A percentile compares a stretch with the other conserved stretches of the same genome.
Evolutionary conservation across 2,329 filamentous ascomycete species (phyloP).

Genomic region (Macroventuria anomochaeta): DNA sequence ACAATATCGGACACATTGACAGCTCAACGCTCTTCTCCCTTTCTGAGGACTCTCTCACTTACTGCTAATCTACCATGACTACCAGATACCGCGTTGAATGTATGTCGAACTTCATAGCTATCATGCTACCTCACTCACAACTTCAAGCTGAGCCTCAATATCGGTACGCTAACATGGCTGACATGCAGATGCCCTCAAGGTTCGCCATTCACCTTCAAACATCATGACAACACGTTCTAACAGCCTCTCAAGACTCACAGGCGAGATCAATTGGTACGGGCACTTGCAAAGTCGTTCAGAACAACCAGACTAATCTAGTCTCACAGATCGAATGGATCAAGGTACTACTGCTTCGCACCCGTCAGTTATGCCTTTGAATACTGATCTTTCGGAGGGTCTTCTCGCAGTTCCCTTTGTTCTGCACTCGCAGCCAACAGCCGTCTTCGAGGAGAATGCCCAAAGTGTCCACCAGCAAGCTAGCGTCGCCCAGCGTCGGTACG

Average conservation of each 20-base stretch:
- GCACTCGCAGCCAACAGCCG: slow-evolving; percentile 90
- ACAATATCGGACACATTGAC: slow-evolving; percentile 26
- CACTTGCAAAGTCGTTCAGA: neutral
- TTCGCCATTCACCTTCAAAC: slow-evolving; percentile 34
- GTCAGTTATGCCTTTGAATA: neutral
- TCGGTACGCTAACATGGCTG: slow-evolving; percentile 25
- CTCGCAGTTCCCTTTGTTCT: slow-evolving; percentile 95
- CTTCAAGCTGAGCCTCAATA: slow-evolving; percentile 9
- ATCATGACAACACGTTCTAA: slow-evolving; percentile 22
- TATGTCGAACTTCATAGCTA: slow-evolving; percentile 24
- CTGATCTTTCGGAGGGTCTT: slow-evolving; percentile 54
- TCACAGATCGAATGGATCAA: slow-evolving; percentile 88
- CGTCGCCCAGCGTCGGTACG: slow-evolving; percentile 85
- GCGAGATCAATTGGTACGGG: slow-evolving; percentile 85
- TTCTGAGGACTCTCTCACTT: slow-evolving; percentile 2
- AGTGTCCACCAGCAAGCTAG: slow-evolving; percentile 75
- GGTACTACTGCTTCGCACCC: slow-evolving; percentile 43
- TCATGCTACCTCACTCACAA: slow-evolving; percentile 3
- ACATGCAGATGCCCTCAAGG: slow-evolving; percentile 67
- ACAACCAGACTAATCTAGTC: neutral
- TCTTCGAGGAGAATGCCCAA: slow-evolving; percentile 73
- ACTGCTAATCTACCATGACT: slow-evolving; percentile 42
- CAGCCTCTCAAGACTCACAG: slow-evolving; percentile 75
- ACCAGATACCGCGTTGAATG: slow-evolving; percentile 53
- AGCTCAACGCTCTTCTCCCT: slow-evolving; percentile 18